A percentile compares a stretch with the other conserved stretches of the same genome.
These are phyloP conservation scores for Eleusine coracana DNA, from an alignment of 176 grass and related monocot genomes.

Conservation along the genomic window DNA sequence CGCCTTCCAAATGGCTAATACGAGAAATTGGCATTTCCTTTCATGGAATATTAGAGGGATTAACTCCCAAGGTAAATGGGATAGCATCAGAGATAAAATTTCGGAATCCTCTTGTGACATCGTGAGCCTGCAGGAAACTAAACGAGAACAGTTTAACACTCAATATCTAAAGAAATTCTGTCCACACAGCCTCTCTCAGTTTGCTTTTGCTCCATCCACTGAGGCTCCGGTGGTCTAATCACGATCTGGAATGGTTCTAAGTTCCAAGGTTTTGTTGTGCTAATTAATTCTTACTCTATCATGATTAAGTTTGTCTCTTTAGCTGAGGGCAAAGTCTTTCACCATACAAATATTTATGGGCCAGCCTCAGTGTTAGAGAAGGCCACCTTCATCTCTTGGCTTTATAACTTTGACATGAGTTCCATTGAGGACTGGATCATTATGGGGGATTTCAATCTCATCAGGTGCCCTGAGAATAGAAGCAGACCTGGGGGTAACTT, in stretches of 20 bases:
- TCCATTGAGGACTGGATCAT: not conserved
- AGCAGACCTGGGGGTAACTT: not conserved
- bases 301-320: not conserved
- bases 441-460: not conserved
- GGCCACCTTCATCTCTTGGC: not conserved
- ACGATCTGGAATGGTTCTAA: not conserved
- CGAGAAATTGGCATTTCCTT: too few species aligned
- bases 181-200: not conserved
- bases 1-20: too few species aligned
- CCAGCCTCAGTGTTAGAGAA: fast-evolving
- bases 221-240: not conserved
- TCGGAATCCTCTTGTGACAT: not conserved
- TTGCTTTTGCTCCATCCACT: not conserved
- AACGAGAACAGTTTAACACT: not conserved
- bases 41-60: too few species aligned
- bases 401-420: not conserved
- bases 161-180: not conserved
- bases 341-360: not conserved
- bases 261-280: not conserved
- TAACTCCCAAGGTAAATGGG: too few species aligned
- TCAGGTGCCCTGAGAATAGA: not conserved
- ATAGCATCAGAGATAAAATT: too few species aligned
- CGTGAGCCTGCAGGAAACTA: not conserved
- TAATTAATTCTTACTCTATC: not conserved
- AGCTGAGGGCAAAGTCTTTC: fast-evolving